Percentiles rank a stretch among this genome's conserved stretches.
phyloP scores from a whole-genome alignment of 2,329 filamentous ascomycete species.

The Pyrenophora teres region DNA sequence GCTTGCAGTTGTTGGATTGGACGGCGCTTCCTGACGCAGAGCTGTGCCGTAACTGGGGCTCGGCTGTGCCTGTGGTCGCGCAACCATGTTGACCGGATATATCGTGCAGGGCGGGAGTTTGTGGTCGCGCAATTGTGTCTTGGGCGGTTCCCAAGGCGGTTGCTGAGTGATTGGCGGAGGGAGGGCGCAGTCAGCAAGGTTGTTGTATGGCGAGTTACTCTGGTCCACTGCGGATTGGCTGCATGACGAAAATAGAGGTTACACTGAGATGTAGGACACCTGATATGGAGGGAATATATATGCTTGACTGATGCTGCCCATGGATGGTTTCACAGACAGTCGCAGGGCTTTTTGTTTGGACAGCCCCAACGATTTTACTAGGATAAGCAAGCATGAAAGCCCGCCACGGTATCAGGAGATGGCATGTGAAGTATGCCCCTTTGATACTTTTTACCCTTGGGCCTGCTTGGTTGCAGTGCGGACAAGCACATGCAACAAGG shows the following conservation, averaged over 20 bases:
- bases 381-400: not conserved
- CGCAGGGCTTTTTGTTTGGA: too few relatives aligned
- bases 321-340: not conserved
- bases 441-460: too few relatives aligned
- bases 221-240: not conserved
- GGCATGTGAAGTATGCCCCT: not conserved
- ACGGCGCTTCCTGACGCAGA: constrained; percentile 7
- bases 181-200: constrained; percentile 7
- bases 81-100: not conserved
- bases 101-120: not conserved
- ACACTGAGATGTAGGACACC: not conserved
- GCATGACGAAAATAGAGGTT: not conserved
- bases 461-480: not conserved
- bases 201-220: not conserved
- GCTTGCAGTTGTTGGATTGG: constrained; percentile 1
- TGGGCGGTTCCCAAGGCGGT: constrained; percentile 2
- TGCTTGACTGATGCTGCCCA: not conserved
- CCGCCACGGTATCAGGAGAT: not conserved
- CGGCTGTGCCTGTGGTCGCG: constrained; percentile 3
- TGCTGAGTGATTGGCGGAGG: not conserved
- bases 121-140: not conserved
- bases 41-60: constrained; percentile 7
- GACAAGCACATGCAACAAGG: not conserved
- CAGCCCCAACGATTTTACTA: not conserved
- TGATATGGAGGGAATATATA: not conserved